phyloP scores from a whole-genome alignment of 2,329 filamentous ascomycete genomes.

The Phymatotrichopsis omnivora region DNA sequence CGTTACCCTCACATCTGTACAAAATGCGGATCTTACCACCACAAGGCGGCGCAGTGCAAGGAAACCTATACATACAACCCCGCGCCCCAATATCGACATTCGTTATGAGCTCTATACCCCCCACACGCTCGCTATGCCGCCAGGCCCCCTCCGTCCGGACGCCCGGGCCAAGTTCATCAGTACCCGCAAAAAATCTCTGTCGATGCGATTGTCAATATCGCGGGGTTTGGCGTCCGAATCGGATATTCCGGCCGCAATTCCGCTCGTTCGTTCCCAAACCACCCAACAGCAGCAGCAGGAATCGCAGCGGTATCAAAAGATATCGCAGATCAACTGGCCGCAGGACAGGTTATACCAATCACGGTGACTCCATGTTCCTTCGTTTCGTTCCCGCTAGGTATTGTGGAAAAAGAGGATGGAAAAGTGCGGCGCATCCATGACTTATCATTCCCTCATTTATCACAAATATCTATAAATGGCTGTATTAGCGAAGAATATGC shows the following conservation, averaged over 20 bases:
- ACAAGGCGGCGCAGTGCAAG: no score
- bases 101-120: not conserved
- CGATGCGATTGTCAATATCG: not conserved
- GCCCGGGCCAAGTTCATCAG: not conserved
- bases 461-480: not conserved
- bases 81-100: constrained; percentile 1
- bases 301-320: no score
- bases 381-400: not conserved
- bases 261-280: no score
- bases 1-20: no score
- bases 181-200: not conserved
- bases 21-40: no score
- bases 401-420: constrained; percentile 1
- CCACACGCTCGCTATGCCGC: not conserved
- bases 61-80: no score
- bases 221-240: not conserved
- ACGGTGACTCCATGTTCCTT: not conserved
- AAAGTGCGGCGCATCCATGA: not conserved
- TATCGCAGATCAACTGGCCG: no score
- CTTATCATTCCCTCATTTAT: not conserved
- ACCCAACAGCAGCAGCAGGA: no score
- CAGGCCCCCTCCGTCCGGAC: not conserved
- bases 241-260: not conserved
- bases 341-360: no score
- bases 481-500: not conserved